A percentile compares a stretch with the other conserved stretches of the same genome.
phyloP scores from a whole-genome alignment of 164 flowering plant genomes.

The Aristolochia californica region DNA sequence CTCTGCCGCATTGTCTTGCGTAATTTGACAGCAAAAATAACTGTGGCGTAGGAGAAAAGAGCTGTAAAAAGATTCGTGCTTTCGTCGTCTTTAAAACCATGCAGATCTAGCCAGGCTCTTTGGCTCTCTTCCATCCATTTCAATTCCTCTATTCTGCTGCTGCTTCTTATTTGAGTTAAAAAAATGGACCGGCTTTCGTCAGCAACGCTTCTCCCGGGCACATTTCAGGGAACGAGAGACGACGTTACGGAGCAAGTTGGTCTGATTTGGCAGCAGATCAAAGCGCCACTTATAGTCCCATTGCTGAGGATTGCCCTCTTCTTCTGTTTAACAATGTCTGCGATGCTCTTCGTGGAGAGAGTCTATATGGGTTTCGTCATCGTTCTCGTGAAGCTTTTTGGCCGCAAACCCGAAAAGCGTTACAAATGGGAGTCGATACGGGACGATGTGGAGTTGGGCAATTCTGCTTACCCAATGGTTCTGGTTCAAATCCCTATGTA shows the following conservation, averaged over 20 bases:
- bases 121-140: neutral
- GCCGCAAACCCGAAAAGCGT: constrained; percentile 81
- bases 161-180: constrained; percentile 3
- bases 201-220: constrained; percentile 35
- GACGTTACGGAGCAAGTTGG: constrained; percentile 50
- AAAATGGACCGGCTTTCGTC: constrained; percentile 41
- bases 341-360: constrained; percentile 86
- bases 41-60: constrained; percentile 7
- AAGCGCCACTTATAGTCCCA: constrained; percentile 69
- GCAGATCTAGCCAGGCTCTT: constrained; percentile 18
- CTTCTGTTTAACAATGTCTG: constrained; percentile 55
- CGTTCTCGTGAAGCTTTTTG: constrained; percentile 61
- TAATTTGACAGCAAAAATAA: constrained; percentile 22
- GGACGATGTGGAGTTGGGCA: constrained; percentile 69
- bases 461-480: constrained; percentile 66
- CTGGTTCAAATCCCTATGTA: constrained; percentile 89
- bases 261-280: constrained; percentile 53
- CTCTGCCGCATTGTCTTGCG: constrained; percentile 21
- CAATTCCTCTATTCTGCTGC: neutral
- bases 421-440: constrained; percentile 69
- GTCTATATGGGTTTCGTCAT: constrained; percentile 89
- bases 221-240: constrained; percentile 32
- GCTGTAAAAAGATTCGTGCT: constrained; percentile 18
- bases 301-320: constrained; percentile 34
- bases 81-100: constrained; percentile 13